phyloP scores from a whole-genome alignment of 768 basidiomycete species.

The Galerina marginata region DNA sequence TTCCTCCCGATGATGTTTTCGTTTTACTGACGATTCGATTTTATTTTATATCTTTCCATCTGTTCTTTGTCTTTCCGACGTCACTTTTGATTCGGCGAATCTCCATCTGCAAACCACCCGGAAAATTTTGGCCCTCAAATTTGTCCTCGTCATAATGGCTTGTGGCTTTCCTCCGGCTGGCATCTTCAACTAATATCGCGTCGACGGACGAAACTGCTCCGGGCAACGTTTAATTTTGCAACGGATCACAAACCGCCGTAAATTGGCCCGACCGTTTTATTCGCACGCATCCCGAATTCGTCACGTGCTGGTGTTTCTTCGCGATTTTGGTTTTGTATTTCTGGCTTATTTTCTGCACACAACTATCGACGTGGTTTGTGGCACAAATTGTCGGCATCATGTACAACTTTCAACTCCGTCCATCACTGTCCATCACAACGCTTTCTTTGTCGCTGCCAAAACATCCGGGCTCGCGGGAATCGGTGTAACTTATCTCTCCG shows the following conservation, averaged over 20 bases:
- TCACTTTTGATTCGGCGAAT: conserved; percentile 5
- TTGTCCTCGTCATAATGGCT: background rate
- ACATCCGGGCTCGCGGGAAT: background rate
- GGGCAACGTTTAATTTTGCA: conserved; percentile 1
- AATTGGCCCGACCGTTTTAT: conserved; percentile 3
- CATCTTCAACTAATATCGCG: too few relatives aligned
- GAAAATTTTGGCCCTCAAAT: conserved; percentile 4
- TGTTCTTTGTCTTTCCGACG: conserved; percentile 2
- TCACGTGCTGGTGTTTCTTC: background rate
- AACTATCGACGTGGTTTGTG: conserved; percentile 1
- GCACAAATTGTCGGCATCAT: too few relatives aligned
- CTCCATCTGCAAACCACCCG: background rate
- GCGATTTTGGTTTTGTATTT: background rate
- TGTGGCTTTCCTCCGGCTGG: background rate
- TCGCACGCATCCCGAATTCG: background rate
- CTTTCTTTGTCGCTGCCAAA: background rate
- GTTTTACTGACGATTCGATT: conserved; percentile 17
- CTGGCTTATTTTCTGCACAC: background rate
- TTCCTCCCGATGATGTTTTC: background rate
- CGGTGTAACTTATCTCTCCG: conserved; percentile 5
- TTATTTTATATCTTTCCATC: conserved; percentile 8
- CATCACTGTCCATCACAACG: background rate
- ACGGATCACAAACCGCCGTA: background rate
- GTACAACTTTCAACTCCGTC: background rate
- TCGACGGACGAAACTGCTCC: background rate